phyloP scores from a whole-genome alignment of 495 filamentous ascomycete species.

The Penicillium desertorum region DNA sequence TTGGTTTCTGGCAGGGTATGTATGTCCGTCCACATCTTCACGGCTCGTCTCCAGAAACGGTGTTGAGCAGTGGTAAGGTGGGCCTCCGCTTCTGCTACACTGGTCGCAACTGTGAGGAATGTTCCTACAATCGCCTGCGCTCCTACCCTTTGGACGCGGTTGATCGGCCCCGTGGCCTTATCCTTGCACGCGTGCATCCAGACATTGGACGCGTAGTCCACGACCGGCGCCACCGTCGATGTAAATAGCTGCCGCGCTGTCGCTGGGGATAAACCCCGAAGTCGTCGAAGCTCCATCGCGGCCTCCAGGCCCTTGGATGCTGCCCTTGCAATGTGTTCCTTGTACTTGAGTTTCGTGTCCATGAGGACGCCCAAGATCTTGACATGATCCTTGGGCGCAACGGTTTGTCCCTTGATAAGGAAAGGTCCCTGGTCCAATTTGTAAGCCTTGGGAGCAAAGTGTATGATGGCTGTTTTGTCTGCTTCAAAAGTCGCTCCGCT shows the following conservation, averaged over 20 bases:
- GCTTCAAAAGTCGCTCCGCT: background rate
- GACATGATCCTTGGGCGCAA: conserved; percentile 19
- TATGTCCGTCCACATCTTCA: too few relatives aligned
- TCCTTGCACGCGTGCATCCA: background rate
- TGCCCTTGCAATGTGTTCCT: conserved; percentile 23
- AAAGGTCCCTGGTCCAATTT: conserved; percentile 18
- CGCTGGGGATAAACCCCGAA: too few relatives aligned
- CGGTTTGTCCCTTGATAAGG: conserved; percentile 19
- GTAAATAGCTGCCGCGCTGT: too few relatives aligned
- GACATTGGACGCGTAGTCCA: too few relatives aligned
- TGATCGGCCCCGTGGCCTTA: conserved; percentile 18
- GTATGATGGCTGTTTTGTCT: background rate
- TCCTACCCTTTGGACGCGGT: conserved; percentile 31
- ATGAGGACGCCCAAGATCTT: conserved; percentile 18
- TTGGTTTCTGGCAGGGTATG: too few relatives aligned
- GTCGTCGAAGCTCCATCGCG: too few relatives aligned
- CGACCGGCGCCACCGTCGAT: too few relatives aligned
- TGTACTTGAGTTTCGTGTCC: conserved; percentile 27
- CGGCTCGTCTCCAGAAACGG: too few relatives aligned
- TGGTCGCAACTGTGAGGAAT: conserved; percentile 18
- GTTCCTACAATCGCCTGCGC: conserved; percentile 34
- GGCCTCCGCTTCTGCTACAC: background rate
- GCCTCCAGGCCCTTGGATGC: conserved; percentile 8
- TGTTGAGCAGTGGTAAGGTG: too few relatives aligned
- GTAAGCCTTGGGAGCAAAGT: background rate